phyloP scores from a whole-genome alignment of 2,329 filamentous ascomycete genomes.

The Dryadomyces quercus-mongolicae region DNA sequence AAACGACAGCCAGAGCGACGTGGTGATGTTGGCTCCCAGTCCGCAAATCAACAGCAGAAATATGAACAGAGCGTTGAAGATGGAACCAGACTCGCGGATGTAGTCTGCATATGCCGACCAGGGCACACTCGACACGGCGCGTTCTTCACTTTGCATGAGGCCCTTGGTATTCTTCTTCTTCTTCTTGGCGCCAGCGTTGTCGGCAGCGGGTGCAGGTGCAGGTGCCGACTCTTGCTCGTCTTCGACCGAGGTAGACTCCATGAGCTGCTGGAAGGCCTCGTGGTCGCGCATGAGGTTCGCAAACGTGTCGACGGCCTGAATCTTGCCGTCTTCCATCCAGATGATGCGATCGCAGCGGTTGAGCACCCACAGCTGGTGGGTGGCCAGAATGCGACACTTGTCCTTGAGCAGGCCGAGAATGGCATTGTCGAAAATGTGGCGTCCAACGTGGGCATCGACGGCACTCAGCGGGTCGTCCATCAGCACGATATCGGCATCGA shows the following conservation, averaged over 20 bases:
- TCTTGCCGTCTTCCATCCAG: slow-evolving; percentile 78
- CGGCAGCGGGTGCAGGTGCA: slow-evolving; percentile 20
- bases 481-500: slow-evolving; percentile 53
- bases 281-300: slow-evolving; percentile 74
- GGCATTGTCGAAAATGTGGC: slow-evolving; percentile 82
- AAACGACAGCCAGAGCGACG: slow-evolving; percentile 84
- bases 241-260: slow-evolving; percentile 73
- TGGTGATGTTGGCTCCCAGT: slow-evolving; percentile 76
- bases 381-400: slow-evolving; percentile 85
- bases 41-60: slow-evolving; percentile 53
- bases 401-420: slow-evolving; percentile 80
- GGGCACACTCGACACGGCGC: slow-evolving; percentile 62
- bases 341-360: slow-evolving; percentile 84
- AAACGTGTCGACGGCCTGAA: slow-evolving; percentile 81
- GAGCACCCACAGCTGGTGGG: slow-evolving; percentile 89
- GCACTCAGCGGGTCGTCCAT: slow-evolving; percentile 60
- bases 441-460: slow-evolving; percentile 58
- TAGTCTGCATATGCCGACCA: slow-evolving; percentile 74
- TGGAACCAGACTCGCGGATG: slow-evolving; percentile 59
- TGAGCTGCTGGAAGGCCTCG: slow-evolving; percentile 65
- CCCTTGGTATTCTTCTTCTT: slow-evolving; percentile 44
- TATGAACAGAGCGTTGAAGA: slow-evolving; percentile 56
- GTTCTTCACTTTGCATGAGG: slow-evolving; percentile 63
- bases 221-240: slow-evolving; percentile 42
- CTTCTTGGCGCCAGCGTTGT: slow-evolving; percentile 29